Evolutionary conservation across 2,329 filamentous ascomycete species (phyloP), one percentile per base, ranked within the genome.

Genomic region (Emergomyces orientalis): DNA sequence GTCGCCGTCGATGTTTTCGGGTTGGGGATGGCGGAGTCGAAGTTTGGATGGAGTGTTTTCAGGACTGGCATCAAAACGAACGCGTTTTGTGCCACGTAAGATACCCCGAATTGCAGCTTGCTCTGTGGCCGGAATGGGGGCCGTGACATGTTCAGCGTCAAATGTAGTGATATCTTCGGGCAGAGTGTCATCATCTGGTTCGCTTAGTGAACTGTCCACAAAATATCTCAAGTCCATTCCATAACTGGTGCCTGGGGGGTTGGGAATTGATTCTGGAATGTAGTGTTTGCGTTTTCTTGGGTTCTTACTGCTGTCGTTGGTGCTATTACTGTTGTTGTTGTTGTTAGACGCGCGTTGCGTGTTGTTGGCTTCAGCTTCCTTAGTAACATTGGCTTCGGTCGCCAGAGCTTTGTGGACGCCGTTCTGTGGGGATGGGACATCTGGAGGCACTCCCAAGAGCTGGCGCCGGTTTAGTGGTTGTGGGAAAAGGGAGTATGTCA

Each of bases 171-270:
- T 49, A 25, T n/a, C 11, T 34, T 61, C 63, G 39, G 60, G 55
- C 41, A 64, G 60, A 11, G 60, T 43, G 43, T 66, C 65, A 3
- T 61, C 63, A 61, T 72, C 71, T 49, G 70, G 69, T 39, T 75
- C 74, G 25, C 70, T 70, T 22, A 73, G 71, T 41, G 69, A 71
- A 54, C 68, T 70, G 61, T 73, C 72, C 47, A 63, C 68, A 64
- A 77, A 77, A 59, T 76, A 79, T 22, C 73, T 70, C 32, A 72
- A 64, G 59, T 77, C 68, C 68, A 79, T 66, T 13, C 77, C 76
- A 68, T 77, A 79, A 59, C 76, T 77, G 37, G 66, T 69, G 13
- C 74, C 75, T 17, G 68, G 63, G 9, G 77, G 77, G 62, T 78
- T 77, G 4, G 76, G 77, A 58, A 79, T 78, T 17, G 71, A 64